Conservation (phyloP, 202 grass and related monocot species). For the Musa balbisiana region DNA sequence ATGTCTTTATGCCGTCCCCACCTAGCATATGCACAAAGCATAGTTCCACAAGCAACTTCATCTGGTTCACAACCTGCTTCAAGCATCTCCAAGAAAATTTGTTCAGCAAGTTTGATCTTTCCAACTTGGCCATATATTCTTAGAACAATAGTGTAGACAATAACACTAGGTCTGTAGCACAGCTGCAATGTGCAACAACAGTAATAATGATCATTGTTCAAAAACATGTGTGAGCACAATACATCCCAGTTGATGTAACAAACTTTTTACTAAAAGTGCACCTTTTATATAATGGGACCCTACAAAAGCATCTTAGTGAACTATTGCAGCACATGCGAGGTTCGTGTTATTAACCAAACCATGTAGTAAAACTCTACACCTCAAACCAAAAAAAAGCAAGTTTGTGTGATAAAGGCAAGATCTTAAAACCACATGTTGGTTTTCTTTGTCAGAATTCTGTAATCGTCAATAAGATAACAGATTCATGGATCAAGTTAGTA, state of each 20-base stretch:
- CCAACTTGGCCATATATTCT: constrained; percentile 51
- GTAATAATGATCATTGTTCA: background rate
- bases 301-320: background rate
- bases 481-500: too few relatives aligned
- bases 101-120: constrained; percentile 67
- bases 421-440: background rate
- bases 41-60: constrained; percentile 82
- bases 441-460: background rate
- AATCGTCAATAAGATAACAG: background rate
- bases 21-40: constrained; percentile 75
- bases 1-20: constrained; percentile 69
- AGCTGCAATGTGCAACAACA: constrained; percentile 40
- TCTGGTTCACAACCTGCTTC: constrained; percentile 63
- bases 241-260: background rate
- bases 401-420: background rate
- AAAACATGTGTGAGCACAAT: background rate
- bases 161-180: constrained; percentile 67
- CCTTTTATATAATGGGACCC: background rate
- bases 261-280: background rate
- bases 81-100: constrained; percentile 88
- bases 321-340: background rate
- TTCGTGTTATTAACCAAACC: background rate
- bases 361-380: background rate
- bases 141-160: constrained; percentile 78
- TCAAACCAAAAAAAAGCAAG: background rate